These are phyloP conservation scores for Pseudogymnoascus verrucosus DNA, from an alignment of 2,329 filamentous ascomycete species.

Conservation along the genomic window DNA sequence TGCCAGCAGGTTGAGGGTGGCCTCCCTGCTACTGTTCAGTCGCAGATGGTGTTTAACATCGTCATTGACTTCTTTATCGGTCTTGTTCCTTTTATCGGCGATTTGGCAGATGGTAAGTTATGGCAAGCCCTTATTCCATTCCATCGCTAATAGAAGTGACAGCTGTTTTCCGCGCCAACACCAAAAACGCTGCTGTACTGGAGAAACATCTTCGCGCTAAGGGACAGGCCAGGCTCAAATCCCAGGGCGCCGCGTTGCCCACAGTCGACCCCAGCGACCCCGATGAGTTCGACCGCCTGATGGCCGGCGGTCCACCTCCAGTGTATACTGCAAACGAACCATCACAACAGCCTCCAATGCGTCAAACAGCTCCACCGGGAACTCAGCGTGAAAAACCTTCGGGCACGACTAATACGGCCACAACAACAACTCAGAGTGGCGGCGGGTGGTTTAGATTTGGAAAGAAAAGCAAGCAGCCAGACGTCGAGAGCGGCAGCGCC, in stretches of 20 bases:
- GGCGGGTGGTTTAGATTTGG: conserved; percentile 28
- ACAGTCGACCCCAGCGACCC: conserved; percentile 45
- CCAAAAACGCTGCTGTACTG: conserved; percentile 60
- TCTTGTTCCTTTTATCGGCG: conserved; percentile 68
- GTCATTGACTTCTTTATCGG: conserved; percentile 65
- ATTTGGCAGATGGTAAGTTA: conserved; percentile 66
- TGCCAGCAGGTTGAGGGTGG: conserved; percentile 71
- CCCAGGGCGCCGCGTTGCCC: conserved; percentile 39
- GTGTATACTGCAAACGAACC: conserved; percentile 19
- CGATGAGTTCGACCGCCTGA: conserved; percentile 39
- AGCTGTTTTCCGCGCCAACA: conserved; percentile 64
- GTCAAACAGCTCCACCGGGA: conserved; percentile 13
- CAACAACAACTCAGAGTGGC: conserved; percentile 10
- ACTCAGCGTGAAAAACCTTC: conserved; percentile 9
- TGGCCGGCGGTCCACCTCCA: conserved; percentile 24
- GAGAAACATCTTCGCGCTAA: conserved; percentile 61
- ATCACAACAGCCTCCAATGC: conserved; percentile 12
- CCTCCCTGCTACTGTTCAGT: conserved; percentile 51
- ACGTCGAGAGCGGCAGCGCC: conserved; percentile 18
- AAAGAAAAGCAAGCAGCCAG: conserved; percentile 25
- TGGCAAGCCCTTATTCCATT: conserved; percentile 58
- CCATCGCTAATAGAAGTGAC: conserved; percentile 17
- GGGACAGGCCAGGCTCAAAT: conserved; percentile 49
- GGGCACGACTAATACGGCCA: conserved; percentile 9
- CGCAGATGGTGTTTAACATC: conserved; percentile 76